phyloP scores from a whole-genome alignment of 2,329 filamentous ascomycete genomes.

The Didymella lethalis region DNA sequence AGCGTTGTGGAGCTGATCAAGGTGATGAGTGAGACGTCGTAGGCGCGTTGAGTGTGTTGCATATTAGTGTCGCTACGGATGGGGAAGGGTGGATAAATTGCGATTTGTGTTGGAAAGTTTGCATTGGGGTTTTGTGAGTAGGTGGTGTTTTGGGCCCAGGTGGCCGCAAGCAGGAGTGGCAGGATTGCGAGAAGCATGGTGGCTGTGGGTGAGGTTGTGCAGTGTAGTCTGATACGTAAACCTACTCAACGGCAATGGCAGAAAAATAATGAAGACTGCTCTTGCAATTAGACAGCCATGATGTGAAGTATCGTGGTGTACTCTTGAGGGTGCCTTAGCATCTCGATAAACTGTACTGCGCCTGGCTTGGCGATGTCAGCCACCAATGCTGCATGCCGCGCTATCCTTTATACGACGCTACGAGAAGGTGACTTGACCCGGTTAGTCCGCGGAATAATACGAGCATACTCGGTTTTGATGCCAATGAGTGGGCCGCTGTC shows the following conservation, averaged over 20 bases:
- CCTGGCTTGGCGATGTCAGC: conserved; percentile 17
- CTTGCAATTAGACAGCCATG: background rate
- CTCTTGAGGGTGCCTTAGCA: background rate
- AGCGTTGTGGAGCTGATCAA: conserved; percentile 17
- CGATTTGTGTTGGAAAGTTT: conserved; percentile 2
- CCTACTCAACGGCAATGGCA: background rate
- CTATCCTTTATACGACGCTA: background rate
- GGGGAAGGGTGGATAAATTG: conserved; percentile 23
- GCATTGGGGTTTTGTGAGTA: background rate
- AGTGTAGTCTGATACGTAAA: background rate
- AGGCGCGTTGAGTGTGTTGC: conserved; percentile 22
- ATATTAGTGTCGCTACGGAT: conserved; percentile 17
- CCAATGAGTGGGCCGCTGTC: background rate
- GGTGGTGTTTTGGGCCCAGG: conserved; percentile 6
- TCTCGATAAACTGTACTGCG: conserved; percentile 9
- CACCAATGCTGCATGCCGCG: conserved; percentile 12
- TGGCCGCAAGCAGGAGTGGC: background rate
- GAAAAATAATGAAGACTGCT: background rate
- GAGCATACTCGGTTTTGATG: background rate
- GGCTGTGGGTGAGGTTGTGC: background rate
- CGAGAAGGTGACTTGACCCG: background rate
- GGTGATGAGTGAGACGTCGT: conserved; percentile 22
- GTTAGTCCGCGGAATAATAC: background rate
- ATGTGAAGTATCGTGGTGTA: background rate
- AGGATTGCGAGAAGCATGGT: conserved; percentile 12